Conservation (phyloP, 2,329 filamentous ascomycete genomes). For the Ramularia endophylla region DNA sequence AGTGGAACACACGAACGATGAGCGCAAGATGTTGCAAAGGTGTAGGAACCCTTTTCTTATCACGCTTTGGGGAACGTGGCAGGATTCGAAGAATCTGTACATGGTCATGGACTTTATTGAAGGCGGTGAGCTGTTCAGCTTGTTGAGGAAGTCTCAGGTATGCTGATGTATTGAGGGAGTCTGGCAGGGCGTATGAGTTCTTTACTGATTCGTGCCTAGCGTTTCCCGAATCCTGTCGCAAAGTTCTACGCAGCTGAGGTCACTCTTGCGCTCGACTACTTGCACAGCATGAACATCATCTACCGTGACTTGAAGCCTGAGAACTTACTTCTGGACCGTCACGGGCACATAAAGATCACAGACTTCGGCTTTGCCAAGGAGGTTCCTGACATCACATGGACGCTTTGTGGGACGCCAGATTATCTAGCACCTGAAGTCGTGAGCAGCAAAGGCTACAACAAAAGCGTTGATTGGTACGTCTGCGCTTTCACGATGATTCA, state of each 20-base stretch:
- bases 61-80: slow-evolving; percentile 97
- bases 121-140: slow-evolving; percentile 92
- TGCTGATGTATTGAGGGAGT: slow-evolving; percentile 43
- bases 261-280: slow-evolving; percentile 87
- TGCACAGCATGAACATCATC: slow-evolving; percentile 93
- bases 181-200: slow-evolving; percentile 1
- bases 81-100: slow-evolving; percentile 91
- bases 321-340: slow-evolving; percentile 78
- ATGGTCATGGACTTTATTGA: slow-evolving; percentile 99
- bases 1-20: slow-evolving; percentile 98
- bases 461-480: slow-evolving; percentile 93
- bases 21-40: slow-evolving; percentile 89
- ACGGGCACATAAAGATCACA: slow-evolving; percentile 83
- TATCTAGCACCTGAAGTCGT: slow-evolving; percentile 97
- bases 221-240: slow-evolving; percentile 96
- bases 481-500: background rate
- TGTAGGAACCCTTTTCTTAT: slow-evolving; percentile 98
- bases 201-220: slow-evolving; percentile 55
- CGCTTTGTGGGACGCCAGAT: slow-evolving; percentile 92
- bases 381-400: slow-evolving; percentile 99
- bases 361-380: slow-evolving; percentile 99
- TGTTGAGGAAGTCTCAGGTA: slow-evolving; percentile 83
- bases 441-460: slow-evolving; percentile 99
- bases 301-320: slow-evolving; percentile 98
- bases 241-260: slow-evolving; percentile 99